Evolutionary conservation across 2,329 filamentous ascomycete genomes (phyloP), one percentile per base, ranked within the genome.

Genomic region (Venturia carpophila): DNA sequence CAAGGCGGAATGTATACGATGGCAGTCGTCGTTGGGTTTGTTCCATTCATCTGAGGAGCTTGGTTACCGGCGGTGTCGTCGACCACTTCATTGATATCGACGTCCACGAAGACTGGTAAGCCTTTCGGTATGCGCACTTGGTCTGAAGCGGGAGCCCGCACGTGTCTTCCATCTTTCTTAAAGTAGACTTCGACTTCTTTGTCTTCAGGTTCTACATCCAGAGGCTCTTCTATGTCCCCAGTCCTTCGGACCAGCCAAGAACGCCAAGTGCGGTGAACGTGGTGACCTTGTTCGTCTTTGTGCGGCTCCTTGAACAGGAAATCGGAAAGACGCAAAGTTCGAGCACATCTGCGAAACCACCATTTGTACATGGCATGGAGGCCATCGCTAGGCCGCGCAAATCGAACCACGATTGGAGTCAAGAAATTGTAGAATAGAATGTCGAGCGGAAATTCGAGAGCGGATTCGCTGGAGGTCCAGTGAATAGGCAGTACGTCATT

Each of bases 351-450:
- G 69, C 89, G 87, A 78, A 99, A 96, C 91, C 94, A 99, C 93
- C 93, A 97, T 9, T 87, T 87, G 74, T 96, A 99, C 81, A 97
- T 88, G 64, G 83, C 80, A 70, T 96, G 89, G 3, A 99, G 79
- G 0, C 86, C 88, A 72, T 96, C 89, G 63, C 90, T 91, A 1
- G 93, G 92, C 73, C 89, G 90, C 76, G 96, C 88, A 70, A 91
- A 87, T 70, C 85, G 88, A 69, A 97, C 85, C 15, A 92, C 87
- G 61, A 96, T 78, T 0, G 94, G 94, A 81, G 97, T 94, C 60
- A 97, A 79, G 74, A 97, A 96, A 76, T 97, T 97, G 82, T 97
- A 99, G 74, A 97, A 94, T 19, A 99, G 80, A 1, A 99, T 81
- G 72, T 99, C 93, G 67, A 96, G 85, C 0, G 94, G 94, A 69